Evolutionary conservation across 148 eudicot species (phyloP), one percentile per base, ranked within the genome.

Genomic region (Rhododendron henanense): DNA sequence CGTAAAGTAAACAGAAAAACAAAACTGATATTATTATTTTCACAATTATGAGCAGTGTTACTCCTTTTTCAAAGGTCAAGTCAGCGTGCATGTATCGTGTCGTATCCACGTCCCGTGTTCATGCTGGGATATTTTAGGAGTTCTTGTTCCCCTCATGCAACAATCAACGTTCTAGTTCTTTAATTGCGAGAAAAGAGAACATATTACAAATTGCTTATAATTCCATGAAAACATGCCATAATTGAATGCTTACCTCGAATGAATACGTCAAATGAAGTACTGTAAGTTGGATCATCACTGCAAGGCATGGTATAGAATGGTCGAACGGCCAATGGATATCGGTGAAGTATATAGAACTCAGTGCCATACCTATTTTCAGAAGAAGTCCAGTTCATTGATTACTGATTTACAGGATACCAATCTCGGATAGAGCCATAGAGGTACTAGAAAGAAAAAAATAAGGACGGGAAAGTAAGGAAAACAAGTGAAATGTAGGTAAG

Each of bases 291-390:
- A 78, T 92, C 87, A 81, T 95, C 99, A 67, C 85, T 53, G 87
- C 95, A 96, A 47, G 99, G 99, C 99, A 96, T 96, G 73, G 99
- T 96, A 89, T 96, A 96, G 89, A 96, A 96, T 63, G 99, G 98
- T 44, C 99, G 88, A 74, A 96, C 92, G 83, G 95, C 97, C 90
- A 91, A 85, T 51, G 99, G 99, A 87, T 96, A 96, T 37, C 96
- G 96, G 78, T 96, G 96, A 51, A 96, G 96, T 73, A 96, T 96
- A 91, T 94, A 96, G 89, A 96, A 96, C 81, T 96, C 97, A 19
- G 99, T 96, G 85, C 87, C 92, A 91, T 96, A 95, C 91, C 99
- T 96, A 91, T 85, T 86, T 51, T 78, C 48, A 85, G 73, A 48
- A 76, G 37, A 75, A 57, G 18, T 44, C 59, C 33, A 84, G 63